Evolutionary conservation across 73 alveolate genomes (phyloP).

Genomic region (Paramecium biaurelia): DNA sequence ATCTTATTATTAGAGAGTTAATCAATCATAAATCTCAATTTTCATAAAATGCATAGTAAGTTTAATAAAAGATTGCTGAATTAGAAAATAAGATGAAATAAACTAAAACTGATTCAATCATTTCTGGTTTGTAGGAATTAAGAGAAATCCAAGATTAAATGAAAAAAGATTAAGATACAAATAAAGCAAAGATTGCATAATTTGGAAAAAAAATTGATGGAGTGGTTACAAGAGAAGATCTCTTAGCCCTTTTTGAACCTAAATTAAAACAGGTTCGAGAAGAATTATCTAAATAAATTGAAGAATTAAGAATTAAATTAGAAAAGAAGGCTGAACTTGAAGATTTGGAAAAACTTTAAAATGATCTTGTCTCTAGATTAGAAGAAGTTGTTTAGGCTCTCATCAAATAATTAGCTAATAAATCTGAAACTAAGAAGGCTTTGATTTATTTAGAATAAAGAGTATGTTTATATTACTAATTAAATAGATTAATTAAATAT

Average conservation of each 20-base stretch:
- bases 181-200: not conserved
- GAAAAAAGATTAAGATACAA: conserved; percentile 2
- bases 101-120: not conserved
- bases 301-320: conserved; percentile 36
- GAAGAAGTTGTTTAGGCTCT: conserved; percentile 63
- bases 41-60: not conserved
- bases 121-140: not conserved
- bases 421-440: conserved; percentile 56
- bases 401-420: conserved; percentile 47
- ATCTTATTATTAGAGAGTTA: not conserved
- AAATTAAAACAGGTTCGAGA: conserved; percentile 1
- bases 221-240: conserved; percentile 31
- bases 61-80: not conserved
- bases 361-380: conserved; percentile 33
- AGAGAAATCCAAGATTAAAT: conserved; percentile 23
- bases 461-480: not conserved
- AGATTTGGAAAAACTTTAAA: conserved; percentile 33
- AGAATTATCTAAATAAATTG: conserved; percentile 26
- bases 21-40: conserved; percentile 4
- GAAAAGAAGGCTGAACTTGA: conserved; percentile 60
- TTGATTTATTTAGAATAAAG: conserved; percentile 54
- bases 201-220: conserved; percentile 19
- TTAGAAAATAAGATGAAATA: not conserved
- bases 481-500: not conserved
- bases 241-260: not conserved